Base-by-base conservation (phyloP, 2,329 filamentous ascomycete genomes). In the Pestalotiopsis sp. region DNA sequence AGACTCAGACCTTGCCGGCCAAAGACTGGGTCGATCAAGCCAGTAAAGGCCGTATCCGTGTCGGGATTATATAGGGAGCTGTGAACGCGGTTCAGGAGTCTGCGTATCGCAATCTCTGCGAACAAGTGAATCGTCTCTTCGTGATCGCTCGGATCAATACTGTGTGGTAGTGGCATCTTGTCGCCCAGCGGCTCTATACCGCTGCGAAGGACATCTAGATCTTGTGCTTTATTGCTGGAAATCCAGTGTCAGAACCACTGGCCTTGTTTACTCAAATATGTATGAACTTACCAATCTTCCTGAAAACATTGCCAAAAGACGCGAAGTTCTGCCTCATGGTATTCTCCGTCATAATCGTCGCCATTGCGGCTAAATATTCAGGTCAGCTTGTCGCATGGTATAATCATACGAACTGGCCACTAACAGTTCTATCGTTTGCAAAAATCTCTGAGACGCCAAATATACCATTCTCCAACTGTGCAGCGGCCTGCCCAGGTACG, bases 291-390 rank as follows among this genome's bases (percentile, higher is more conserved):
- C 89, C 88, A 93, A 80, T 94, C 92, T 39, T 92, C 83, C 73
- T 93, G 90, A 68, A 93, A 83, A 75, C 90, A 92, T 38, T 91
- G 91, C 91, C 91, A 93, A 72, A 91, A 93, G 1, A 89, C 87
- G 68, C 91, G 84, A 52, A 87, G 80, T 68, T 85, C 83, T 20
- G 83, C 75, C 71, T 89, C 85, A 68, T 84, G 75, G 12, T 71
- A 74, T 23, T 75, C 72, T 14, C 69, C 67, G 52, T 71, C 72
- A 7, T 72, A 67, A 61, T 72, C 65, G 52, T 71, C 68, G 9
- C 69, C 64, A 41, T 71, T 71, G 56, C 72, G 72, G 52, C 73
- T 75, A 66, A 31, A 9, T 57, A 65, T 57, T 52, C n/a, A n/a
- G 6, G 62, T 71, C 59, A 73, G 70, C 20, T 58, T 17, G 14